These are phyloP conservation scores for Trapa bicornis DNA, from an alignment of 345 rosid species.

Conservation along the genomic window DNA sequence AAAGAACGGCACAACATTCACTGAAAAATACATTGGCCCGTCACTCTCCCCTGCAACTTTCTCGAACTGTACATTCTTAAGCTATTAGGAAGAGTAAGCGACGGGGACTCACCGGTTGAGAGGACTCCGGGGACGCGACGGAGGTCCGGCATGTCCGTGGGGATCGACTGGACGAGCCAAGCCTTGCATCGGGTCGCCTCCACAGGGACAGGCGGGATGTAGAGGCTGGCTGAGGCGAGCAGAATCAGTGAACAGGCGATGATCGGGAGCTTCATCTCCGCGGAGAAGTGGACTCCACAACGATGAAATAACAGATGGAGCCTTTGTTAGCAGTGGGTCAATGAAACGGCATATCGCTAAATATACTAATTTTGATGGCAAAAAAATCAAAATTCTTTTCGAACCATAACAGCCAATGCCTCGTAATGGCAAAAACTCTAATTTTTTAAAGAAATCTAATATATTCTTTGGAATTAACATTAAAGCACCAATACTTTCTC, in stretches of 20 bases:
- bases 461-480: too few relatives aligned
- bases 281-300: neutral
- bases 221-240: constrained; percentile 12
- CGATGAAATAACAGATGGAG: neutral
- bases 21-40: neutral
- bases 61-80: neutral
- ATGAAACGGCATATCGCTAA: neutral
- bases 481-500: too few relatives aligned
- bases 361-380: too few relatives aligned
- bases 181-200: constrained; percentile 44
- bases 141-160: constrained; percentile 80
- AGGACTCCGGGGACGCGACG: constrained; percentile 58
- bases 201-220: constrained; percentile 15
- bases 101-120: constrained; percentile 38
- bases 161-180: constrained; percentile 91
- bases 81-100: neutral
- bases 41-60: neutral
- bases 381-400: too few relatives aligned
- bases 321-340: neutral
- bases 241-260: constrained; percentile 4
- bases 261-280: constrained; percentile 8
- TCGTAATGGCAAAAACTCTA: too few relatives aligned
- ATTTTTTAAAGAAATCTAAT: too few relatives aligned
- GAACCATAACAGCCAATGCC: too few relatives aligned
- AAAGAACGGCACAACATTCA: neutral